Base-by-base conservation (phyloP, 202 grass and related monocot species). In the Musa balbisiana region DNA sequence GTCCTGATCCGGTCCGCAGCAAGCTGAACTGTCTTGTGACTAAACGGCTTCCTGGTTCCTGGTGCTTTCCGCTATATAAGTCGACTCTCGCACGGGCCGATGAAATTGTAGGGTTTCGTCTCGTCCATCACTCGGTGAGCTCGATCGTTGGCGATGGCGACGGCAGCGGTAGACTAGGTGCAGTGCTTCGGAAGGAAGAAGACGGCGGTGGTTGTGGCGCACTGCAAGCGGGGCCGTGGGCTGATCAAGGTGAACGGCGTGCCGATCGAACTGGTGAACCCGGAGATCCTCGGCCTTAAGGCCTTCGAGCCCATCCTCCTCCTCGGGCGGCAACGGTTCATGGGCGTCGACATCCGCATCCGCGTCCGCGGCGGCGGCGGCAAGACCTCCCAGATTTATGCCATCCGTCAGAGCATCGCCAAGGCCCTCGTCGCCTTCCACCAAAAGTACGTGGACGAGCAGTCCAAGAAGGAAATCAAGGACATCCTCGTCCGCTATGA, bases 161-260 rank as follows among this genome's bases (percentile, higher is more conserved):
- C 73, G 73, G 52, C 73, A 19, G 11, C 71, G 14, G 9, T 24
- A 15, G 73, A 75, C 15, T 62, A 55, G 10, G 73, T 75, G 15
- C 73, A 75, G 55, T 75, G 73, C 25, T 75, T 75, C 16, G 73
- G 73, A n/a, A 56, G 73, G 73, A 75, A 75, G 54, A 75, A 75
- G 73, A 75, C 73, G 55, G 73, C 73, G 0, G 73, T 75, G 13
- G 73, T 55, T 23, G 54, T 60, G 15, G 55, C 73, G 72, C 55
- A 74, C 54, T 74, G 72, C 17, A 74, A 60, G 72, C 14, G 72
- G 8, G 72, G 72, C 1, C 27, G 55, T 1, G 73, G 73, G 10
- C 27, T 75, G 24, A 75, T 75, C 73, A 75, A 75, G 24, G 73
- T 75, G 73, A 75, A 75, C 8, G 73, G 73, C 16, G 55, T 55